Base-by-base conservation (phyloP, 169 alveolate species). In the Cryptosporidium meleagridis region DNA sequence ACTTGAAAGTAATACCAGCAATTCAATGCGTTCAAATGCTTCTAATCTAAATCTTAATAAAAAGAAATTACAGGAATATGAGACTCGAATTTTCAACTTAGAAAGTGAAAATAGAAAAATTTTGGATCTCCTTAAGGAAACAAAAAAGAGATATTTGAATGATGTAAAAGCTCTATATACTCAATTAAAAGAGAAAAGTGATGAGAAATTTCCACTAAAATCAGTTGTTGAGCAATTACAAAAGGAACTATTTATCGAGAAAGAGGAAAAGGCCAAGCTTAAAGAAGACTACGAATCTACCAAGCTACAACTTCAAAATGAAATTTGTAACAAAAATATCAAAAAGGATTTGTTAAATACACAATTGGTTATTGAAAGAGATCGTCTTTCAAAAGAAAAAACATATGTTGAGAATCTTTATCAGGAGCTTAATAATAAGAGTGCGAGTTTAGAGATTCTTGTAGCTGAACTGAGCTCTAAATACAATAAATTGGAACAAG, bases 161-260 rank as follows among this genome's bases (percentile, higher is more conserved):
- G 89, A 80, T 59, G 59, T 80, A 33, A 80, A 80, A 5, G 23
- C 75, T 26, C 62, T 80, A 3, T 80, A 80, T 33, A 48, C 7
- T 37, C 73, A 80, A 59, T 16, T 80, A 62, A 80, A 80, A 45
- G 89, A 80, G 35, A 80, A 62, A 53, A 65, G 59, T 26, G 73
- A 61, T 18, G 89, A 80, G 26, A 80, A 80, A 67, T 80, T 80
- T 29, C 89, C 89, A 59, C 70, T 80, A 3, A 80, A 80, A 80
- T 44, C 62, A 21, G 75, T 80, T 8, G 89, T 80, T 58, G 75
- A 59, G 21, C 73, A 59, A n/a, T 29, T 80, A n/a, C 89, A 80
- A 45, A 80, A 41, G 45, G 89, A 80, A 35, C 26, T 80, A 39
- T 80, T 80, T 23, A 10, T 80, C 21, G 89, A 80, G 59, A 59